Evolutionary conservation across 768 basidiomycete genomes (phyloP).

Genomic region (Russula virescens): DNA sequence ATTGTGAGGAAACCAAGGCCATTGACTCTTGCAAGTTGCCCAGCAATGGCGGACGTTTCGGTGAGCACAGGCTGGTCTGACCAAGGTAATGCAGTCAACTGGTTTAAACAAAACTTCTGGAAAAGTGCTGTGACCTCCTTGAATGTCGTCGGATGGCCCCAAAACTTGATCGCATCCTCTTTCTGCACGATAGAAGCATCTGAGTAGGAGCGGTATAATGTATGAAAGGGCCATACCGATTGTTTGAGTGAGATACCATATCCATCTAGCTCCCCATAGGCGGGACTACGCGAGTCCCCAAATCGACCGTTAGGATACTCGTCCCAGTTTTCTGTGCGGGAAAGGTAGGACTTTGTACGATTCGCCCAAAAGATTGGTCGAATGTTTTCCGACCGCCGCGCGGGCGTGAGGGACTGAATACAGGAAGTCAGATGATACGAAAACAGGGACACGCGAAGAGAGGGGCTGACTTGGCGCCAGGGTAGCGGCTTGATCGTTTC

Average conservation of each 20-base stretch:
- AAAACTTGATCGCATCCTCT: slow-evolving; percentile 80
- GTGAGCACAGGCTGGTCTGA: slow-evolving; percentile 81
- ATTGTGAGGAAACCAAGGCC: slow-evolving; percentile 91
- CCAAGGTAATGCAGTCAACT: slow-evolving; percentile 85
- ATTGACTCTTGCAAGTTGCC: slow-evolving; percentile 80
- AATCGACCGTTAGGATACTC: slow-evolving; percentile 99
- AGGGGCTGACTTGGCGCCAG: slow-evolving; percentile 77
- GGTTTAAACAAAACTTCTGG: slow-evolving; percentile 69
- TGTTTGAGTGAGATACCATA: slow-evolving; percentile 93
- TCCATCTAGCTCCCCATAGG: slow-evolving; percentile 96
- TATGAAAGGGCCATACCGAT: slow-evolving; percentile 44
- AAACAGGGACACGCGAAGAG: slow-evolving; percentile 5
- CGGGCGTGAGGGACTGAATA: slow-evolving; percentile 81
- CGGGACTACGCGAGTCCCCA: slow-evolving; percentile 94
- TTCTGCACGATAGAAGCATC: slow-evolving; percentile 42
- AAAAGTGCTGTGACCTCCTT: slow-evolving; percentile 72
- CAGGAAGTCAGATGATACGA: slow-evolving; percentile 15
- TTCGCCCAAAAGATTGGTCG: slow-evolving; percentile 99
- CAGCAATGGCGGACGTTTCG: slow-evolving; percentile 78
- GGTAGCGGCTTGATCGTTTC: slow-evolving; percentile 94
- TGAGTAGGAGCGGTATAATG: neutral
- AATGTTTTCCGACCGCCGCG: slow-evolving; percentile 83
- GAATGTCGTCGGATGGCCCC: slow-evolving; percentile 72
- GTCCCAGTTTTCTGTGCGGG: slow-evolving; percentile 98
- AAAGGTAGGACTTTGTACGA: slow-evolving; percentile 88